These are phyloP conservation scores for Allomyces macrogynus DNA, from an alignment of 192 early-diverging fungal species.

Conservation along the genomic window DNA sequence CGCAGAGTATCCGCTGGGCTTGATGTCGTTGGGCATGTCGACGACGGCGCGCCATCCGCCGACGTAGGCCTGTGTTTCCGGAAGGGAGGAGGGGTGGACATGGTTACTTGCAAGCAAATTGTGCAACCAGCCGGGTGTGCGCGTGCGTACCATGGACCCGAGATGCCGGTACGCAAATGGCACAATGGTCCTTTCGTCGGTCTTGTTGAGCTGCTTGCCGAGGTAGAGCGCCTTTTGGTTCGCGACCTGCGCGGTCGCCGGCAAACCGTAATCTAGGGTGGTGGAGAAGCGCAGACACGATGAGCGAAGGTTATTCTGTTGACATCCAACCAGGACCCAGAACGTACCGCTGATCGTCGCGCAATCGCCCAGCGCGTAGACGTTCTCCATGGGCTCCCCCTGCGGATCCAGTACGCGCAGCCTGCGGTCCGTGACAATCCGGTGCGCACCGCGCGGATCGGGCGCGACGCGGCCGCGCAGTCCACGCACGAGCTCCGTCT, in stretches of 20 bases:
- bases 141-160: constrained; percentile 24
- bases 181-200: background rate
- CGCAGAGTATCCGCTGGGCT: constrained; percentile 24
- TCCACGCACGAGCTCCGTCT: constrained; percentile 31
- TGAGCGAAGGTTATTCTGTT: too few species aligned
- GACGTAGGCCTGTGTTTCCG: background rate
- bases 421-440: constrained; percentile 51
- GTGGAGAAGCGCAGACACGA: too few species aligned
- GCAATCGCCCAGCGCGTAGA: constrained; percentile 79
- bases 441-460: constrained; percentile 11
- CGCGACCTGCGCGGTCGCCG: constrained; percentile 71
- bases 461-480: constrained; percentile 19
- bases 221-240: constrained; percentile 52
- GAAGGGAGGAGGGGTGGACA: too few species aligned
- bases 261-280: constrained; percentile 26
- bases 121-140: too few species aligned
- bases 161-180: constrained; percentile 39
- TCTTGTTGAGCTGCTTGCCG: constrained; percentile 18
- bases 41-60: constrained; percentile 23
- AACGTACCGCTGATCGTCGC: constrained; percentile 45
- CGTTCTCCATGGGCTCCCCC: constrained; percentile 25
- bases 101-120: too few species aligned
- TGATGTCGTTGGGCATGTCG: constrained; percentile 31
- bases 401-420: constrained; percentile 49
- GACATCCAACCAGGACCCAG: too few species aligned